phyloP scores from a whole-genome alignment of 2,329 filamentous ascomycete genomes.

The Onygenales sp. region DNA sequence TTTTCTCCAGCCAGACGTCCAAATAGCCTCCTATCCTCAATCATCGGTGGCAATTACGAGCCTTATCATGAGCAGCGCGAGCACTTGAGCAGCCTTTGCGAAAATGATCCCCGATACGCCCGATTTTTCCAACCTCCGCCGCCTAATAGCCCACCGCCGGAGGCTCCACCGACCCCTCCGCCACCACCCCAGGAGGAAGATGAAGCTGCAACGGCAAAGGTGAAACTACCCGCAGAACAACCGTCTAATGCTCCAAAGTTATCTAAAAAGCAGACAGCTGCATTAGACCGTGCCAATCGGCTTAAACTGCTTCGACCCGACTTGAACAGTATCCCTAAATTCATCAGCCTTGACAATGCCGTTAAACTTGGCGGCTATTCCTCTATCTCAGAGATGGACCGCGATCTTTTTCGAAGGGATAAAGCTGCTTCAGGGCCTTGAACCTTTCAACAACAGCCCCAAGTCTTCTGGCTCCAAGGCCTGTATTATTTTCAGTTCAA shows the following conservation, averaged over 20 bases:
- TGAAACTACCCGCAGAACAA: constrained; percentile 8
- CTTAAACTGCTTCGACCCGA: constrained; percentile 23
- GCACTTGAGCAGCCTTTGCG: constrained; percentile 48
- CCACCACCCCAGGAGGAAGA: constrained; percentile 15
- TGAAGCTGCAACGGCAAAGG: constrained; percentile 6
- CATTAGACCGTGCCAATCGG: constrained; percentile 21
- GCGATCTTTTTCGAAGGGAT: constrained; percentile 16
- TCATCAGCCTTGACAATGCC: constrained; percentile 21
- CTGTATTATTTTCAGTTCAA: background rate
- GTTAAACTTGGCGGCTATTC: constrained; percentile 23
- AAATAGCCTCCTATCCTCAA: constrained; percentile 57
- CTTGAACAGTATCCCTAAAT: constrained; percentile 17
- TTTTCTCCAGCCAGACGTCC: constrained; percentile 13
- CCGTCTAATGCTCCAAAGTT: constrained; percentile 12
- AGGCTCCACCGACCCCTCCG: constrained; percentile 10
- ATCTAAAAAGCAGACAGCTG: constrained; percentile 19
- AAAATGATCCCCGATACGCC: constrained; percentile 28
- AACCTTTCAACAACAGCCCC: background rate
- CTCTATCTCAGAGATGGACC: constrained; percentile 23
- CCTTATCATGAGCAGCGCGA: constrained; percentile 61
- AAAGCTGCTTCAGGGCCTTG: background rate
- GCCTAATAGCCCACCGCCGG: constrained; percentile 9
- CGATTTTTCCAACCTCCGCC: constrained; percentile 20
- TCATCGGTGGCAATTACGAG: constrained; percentile 71
- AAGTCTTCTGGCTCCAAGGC: background rate